phyloP scores from a whole-genome alignment of 2,329 filamentous ascomycete genomes.

The Amauroascus niger region DNA sequence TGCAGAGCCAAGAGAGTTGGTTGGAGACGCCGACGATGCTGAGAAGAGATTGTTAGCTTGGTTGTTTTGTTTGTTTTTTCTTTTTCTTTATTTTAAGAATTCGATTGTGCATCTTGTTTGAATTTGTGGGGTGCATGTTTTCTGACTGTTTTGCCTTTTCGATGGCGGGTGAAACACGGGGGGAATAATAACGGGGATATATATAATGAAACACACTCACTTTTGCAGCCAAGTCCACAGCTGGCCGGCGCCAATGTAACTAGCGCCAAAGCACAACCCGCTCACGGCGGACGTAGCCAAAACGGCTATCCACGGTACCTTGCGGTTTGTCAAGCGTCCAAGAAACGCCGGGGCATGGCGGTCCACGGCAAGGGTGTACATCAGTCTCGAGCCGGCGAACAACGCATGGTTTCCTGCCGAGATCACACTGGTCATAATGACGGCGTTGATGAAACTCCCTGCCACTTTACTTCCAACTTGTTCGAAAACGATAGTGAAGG shows the following conservation, averaged over 20 bases:
- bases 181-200: background rate
- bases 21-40: constrained; percentile 58
- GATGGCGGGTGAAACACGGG: background rate
- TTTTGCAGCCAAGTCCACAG: constrained; percentile 60
- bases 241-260: constrained; percentile 55
- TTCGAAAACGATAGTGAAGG: constrained; percentile 54
- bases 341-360: constrained; percentile 50
- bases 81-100: background rate
- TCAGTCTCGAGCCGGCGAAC: constrained; percentile 47
- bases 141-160: background rate
- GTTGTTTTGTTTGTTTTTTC: background rate
- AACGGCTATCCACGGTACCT: constrained; percentile 47
- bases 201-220: constrained; percentile 27
- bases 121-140: constrained; percentile 4
- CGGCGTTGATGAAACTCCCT: constrained; percentile 52
- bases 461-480: constrained; percentile 47
- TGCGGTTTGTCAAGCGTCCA: constrained; percentile 40
- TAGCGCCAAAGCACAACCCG: constrained; percentile 54
- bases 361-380: constrained; percentile 49
- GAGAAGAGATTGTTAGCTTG: constrained; percentile 10
- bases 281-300: constrained; percentile 46
- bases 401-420: constrained; percentile 52
- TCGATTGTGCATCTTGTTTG: too few species aligned
- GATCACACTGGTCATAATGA: constrained; percentile 50
- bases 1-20: constrained; percentile 55